Evolutionary conservation across 176 grass and related monocot genomes (phyloP).

Genomic region (Paspalum notatum): DNA sequence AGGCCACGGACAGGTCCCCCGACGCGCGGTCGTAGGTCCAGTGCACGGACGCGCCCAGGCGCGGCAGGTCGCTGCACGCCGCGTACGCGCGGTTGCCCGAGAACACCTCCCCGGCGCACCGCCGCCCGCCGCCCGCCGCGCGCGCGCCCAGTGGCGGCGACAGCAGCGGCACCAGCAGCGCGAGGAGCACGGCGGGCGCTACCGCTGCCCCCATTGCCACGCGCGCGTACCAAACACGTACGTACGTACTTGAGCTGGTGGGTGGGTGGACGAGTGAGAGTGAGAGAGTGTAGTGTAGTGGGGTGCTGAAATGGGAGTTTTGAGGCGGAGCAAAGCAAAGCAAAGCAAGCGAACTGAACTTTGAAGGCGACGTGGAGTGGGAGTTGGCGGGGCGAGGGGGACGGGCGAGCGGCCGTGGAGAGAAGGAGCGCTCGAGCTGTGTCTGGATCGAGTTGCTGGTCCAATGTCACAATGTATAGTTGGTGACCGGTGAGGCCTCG

Average conservation of each 20-base stretch:
- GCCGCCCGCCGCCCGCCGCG: not conserved
- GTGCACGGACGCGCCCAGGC: slow-evolving; percentile 62
- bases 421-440: no score
- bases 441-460: no score
- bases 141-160: not conserved
- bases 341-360: no score
- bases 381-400: not conserved
- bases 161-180: not conserved
- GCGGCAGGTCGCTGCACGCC: slow-evolving; percentile 61
- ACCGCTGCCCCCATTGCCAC: not conserved
- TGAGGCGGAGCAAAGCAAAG: no score
- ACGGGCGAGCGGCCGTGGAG: not conserved
- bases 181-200: slow-evolving; percentile 25
- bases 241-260: not conserved
- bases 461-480: no score
- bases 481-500: no score
- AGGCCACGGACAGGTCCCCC: slow-evolving; percentile 60
- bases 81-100: slow-evolving; percentile 47
- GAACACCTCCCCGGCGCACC: slow-evolving; percentile 50
- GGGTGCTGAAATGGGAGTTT: not conserved
- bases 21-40: slow-evolving; percentile 57
- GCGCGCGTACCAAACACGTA: not conserved
- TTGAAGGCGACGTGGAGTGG: no score
- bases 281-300: not conserved
- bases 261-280: not conserved